A percentile compares a stretch with the other conserved stretches of the same genome.
phyloP scores from a whole-genome alignment of 176 grass and related monocot genomes.

The Phyllostachys edulis region DNA sequence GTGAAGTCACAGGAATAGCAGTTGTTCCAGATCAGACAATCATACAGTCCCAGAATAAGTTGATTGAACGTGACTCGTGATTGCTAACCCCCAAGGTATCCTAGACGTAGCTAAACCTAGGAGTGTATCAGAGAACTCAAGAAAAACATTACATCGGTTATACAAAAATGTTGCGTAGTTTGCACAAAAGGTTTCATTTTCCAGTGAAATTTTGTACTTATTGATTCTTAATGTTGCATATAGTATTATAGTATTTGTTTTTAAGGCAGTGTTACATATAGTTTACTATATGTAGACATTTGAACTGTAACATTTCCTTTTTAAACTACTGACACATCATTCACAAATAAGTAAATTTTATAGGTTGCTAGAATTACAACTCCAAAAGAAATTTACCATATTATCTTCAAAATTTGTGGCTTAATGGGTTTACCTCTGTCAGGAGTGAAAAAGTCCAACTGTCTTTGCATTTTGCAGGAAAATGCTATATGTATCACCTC shows the following conservation, averaged over 20 bases:
- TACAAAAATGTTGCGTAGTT: not conserved
- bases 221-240: not conserved
- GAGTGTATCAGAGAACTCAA: not conserved
- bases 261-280: not conserved
- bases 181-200: not conserved
- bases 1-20: constrained; percentile 78
- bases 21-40: constrained; percentile 29
- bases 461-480: constrained; percentile 97
- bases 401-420: not conserved
- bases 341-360: not conserved
- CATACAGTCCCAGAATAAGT: not conserved
- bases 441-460: constrained; percentile 68
- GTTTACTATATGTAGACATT: not conserved
- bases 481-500: constrained; percentile 75
- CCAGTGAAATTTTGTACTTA: not conserved
- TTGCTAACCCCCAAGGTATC: not conserved
- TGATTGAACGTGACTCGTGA: not conserved
- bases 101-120: not conserved
- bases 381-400: not conserved
- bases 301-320: not conserved
- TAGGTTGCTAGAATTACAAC: not conserved
- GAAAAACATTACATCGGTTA: not conserved
- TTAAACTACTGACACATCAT: not conserved
- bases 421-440: constrained; percentile 38
- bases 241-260: not conserved